Conservation (phyloP, 1,284 basidiomycete species). For the Apiotrichum veenhuisii region DNA sequence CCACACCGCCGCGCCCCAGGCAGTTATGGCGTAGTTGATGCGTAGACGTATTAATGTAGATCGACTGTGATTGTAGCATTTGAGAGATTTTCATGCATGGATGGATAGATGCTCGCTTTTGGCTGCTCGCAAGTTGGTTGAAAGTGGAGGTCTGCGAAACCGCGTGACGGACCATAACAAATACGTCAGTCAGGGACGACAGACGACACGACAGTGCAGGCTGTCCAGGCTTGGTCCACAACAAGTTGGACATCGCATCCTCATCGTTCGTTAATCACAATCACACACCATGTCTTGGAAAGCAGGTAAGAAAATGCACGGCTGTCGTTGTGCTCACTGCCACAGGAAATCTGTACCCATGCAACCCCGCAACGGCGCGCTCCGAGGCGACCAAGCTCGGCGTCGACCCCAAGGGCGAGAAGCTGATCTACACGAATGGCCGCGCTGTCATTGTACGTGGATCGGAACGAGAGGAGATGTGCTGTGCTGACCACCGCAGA, state of each 20-base stretch:
- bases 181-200: neutral
- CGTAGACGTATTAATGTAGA: neutral
- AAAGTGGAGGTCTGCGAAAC: neutral
- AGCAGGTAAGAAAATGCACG: slow-evolving; percentile 26
- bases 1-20: neutral
- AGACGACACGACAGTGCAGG: neutral
- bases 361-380: slow-evolving; percentile 65
- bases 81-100: slow-evolving; percentile 3
- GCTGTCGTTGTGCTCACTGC: neutral
- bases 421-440: slow-evolving; percentile 81
- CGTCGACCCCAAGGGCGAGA: slow-evolving; percentile 66
- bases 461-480: no score
- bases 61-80: slow-evolving; percentile 2
- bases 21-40: neutral
- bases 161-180: neutral
- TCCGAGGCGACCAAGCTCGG: slow-evolving; percentile 69
- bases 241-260: neutral
- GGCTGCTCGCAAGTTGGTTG: neutral
- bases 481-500: slow-evolving; percentile 48
- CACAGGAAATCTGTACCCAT: slow-evolving; percentile 60
- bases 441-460: slow-evolving; percentile 73
- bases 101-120: neutral
- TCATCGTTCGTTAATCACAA: neutral
- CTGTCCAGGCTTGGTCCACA: neutral
- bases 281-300: slow-evolving; percentile 29